Conservation (phyloP, 805 yeast species). For the Candida rishiriensis region DNA sequence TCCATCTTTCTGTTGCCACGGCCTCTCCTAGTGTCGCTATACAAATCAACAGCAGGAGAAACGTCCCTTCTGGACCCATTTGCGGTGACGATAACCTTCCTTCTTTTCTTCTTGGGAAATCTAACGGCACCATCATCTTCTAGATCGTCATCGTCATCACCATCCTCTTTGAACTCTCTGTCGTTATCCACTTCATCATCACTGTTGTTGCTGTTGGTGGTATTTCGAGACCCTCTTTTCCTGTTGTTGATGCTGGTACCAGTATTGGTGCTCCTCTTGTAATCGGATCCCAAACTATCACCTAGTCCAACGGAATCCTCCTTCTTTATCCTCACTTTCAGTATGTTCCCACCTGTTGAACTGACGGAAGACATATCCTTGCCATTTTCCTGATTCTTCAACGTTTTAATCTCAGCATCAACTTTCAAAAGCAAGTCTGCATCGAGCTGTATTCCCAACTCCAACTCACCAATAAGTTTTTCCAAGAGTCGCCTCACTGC, state of each 20-base stretch:
- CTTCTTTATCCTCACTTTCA: constrained; percentile 6
- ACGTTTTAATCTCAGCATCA: constrained; percentile 10
- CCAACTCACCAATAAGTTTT: constrained; percentile 36
- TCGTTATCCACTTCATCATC: neutral
- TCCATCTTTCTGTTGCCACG: constrained; percentile 2
- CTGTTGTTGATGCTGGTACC: neutral
- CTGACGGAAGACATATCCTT: neutral
- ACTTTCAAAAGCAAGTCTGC: constrained; percentile 20
- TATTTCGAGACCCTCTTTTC: constrained; percentile 1
- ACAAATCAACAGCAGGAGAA: constrained; percentile 6
- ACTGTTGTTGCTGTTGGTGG: neutral
- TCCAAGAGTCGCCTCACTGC: constrained; percentile 32
- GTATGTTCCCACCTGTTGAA: no score
- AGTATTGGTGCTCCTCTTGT: neutral
- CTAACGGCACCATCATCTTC: constrained; percentile 17
- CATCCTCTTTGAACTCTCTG: neutral
- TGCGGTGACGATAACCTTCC: constrained; percentile 16
- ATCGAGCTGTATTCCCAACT: constrained; percentile 25
- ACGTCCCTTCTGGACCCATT: constrained; percentile 21
- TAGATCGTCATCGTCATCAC: constrained; percentile 11
- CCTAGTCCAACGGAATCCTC: constrained; percentile 8
- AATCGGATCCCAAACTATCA: neutral
- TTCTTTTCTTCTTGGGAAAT: constrained; percentile 16
- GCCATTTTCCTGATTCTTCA: neutral
- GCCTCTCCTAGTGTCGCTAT: constrained; percentile 5